Base-by-base conservation (phyloP, 2,329 filamentous ascomycete species). In the Pleomassaria siparia region DNA sequence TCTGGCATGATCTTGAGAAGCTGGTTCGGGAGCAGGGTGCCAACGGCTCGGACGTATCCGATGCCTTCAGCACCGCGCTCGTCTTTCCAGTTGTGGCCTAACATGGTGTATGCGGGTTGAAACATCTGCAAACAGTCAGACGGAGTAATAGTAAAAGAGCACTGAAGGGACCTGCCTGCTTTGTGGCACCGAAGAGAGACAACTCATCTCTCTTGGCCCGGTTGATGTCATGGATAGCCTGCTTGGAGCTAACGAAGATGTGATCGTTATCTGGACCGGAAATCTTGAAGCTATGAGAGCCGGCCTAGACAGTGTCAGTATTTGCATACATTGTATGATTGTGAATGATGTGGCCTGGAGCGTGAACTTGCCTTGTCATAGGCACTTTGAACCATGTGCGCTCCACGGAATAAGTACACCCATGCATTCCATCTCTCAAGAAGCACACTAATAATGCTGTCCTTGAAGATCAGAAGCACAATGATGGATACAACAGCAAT, bases 71-170 rank as follows among this genome's bases (percentile, higher is more conserved):
- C 56, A 4, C 64, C 63, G 21, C 61, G 40, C 1, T 36, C 42
- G 24, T 68, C 58, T 32, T 56, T 54, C 66, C 66, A 69, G 32
- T 69, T 59, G 49, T 68, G 67, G 7, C 59, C 55, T 15, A 55
- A 36, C 64, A 62, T 59, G 0, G 59, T 55, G 25, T 58, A 62
- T 11, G 44, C 15, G 1, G 64, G 63, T 26, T 62, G 58, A 0
- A 66, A 50, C 16, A 56, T 47, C 47, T 53, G 54, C 35, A 24
- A 56, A 40, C 22, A 47, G 36, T 57, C 0, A 40, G 52, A 13
- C 57, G 6, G 20, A 18, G 50, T 2, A 59, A 50, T 5, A 20
- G 11, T 4, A 12, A 6, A 2, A 7, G 4, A 13, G 39, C 15
- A 24, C 16, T n/a, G 7, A 4, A 18, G 6, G 4, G 2, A 29